Evolutionary conservation across 768 basidiomycete genomes (phyloP), one percentile per base, ranked within the genome.

Genomic region (Leccinum obscurum): DNA sequence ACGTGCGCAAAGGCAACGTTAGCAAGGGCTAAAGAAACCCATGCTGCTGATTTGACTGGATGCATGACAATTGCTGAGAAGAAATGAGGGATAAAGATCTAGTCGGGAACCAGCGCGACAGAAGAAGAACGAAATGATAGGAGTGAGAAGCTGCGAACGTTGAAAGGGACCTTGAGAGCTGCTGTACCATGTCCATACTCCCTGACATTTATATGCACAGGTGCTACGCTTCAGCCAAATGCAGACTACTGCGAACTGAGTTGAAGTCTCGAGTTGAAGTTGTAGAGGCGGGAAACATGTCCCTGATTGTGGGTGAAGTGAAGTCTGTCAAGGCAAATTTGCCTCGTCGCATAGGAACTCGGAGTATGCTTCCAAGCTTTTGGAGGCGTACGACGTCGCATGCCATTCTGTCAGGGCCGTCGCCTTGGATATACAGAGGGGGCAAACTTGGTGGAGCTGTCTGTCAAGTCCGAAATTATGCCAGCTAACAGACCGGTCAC

Each of bases 21-120:
- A 46, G 61, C 64, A 9, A 68, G 41, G 46, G 57, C 51, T 4
- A 68, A 28, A 41, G 59, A 51, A 17, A 26, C 30, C 67, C 58
- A 66, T 52, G 46, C 20, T 24, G 46, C n/a, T 3, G 22, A 6
- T 6, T 7, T 46, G 48, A 35, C 35, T n/a, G 57, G 5, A 56
- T 17, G 56, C 4, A 24, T 4, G 17, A 20, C 28, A 59, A 69
- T 63, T 30, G 34, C 9, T 58, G 1, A 5, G 26, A 55, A 9
- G 17, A 44, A 54, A 52, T 9, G 34, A 60, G n/a, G 35, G 51
- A 48, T 26, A 34, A 22, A 41, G 32, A 24, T 14, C 17, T 41
- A 20, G 53, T 52, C 54, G 52, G 22, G 58, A 57, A 64, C 62
- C 58, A 60, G 65, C 54, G 2, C 58, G 48, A 64, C 51, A 6